Evolutionary conservation across 768 basidiomycete species (phyloP).

Genomic region (Boletus sensibilis): DNA sequence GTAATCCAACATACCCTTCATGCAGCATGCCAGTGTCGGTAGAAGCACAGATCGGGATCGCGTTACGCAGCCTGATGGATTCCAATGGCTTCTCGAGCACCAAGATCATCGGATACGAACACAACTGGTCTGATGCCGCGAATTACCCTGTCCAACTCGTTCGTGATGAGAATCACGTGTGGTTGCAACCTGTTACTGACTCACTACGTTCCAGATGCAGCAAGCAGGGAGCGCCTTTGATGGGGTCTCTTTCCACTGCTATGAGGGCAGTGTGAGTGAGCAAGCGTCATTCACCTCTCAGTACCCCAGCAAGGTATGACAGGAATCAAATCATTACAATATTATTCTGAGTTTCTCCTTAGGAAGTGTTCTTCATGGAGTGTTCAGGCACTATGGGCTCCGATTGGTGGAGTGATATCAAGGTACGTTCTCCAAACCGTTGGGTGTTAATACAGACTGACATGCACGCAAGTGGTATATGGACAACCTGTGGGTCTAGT

Average conservation of each 20-base stretch:
- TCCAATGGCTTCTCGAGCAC: constrained; percentile 57
- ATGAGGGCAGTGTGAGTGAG: constrained; percentile 50
- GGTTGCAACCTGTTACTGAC: neutral
- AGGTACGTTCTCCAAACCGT: constrained; percentile 39
- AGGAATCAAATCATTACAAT: neutral
- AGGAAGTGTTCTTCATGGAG: constrained; percentile 52
- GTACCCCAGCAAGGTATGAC: constrained; percentile 50
- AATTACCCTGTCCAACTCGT: constrained; percentile 60
- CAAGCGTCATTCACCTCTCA: constrained; percentile 57
- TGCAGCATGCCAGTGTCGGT: constrained; percentile 51
- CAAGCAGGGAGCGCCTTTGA: constrained; percentile 53
- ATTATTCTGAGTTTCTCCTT: neutral
- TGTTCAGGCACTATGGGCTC: constrained; percentile 64
- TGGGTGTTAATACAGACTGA: constrained; percentile 7
- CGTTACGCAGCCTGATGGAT: constrained; percentile 58
- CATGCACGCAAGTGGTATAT: constrained; percentile 55
- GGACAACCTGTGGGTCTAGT: constrained; percentile 53
- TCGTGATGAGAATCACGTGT: constrained; percentile 8
- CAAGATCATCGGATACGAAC: constrained; percentile 67
- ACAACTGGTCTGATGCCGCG: constrained; percentile 71
- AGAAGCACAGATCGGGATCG: constrained; percentile 58
- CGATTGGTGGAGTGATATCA: constrained; percentile 81
- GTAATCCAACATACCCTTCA: constrained; percentile 68
- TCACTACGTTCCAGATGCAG: constrained; percentile 45
- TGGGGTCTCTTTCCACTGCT: constrained; percentile 75